A percentile compares a stretch with the other conserved stretches of the same genome.
Evolutionary conservation across 2,329 filamentous ascomycete genomes (phyloP).

Genomic region (Dothideomycetidae sp.): DNA sequence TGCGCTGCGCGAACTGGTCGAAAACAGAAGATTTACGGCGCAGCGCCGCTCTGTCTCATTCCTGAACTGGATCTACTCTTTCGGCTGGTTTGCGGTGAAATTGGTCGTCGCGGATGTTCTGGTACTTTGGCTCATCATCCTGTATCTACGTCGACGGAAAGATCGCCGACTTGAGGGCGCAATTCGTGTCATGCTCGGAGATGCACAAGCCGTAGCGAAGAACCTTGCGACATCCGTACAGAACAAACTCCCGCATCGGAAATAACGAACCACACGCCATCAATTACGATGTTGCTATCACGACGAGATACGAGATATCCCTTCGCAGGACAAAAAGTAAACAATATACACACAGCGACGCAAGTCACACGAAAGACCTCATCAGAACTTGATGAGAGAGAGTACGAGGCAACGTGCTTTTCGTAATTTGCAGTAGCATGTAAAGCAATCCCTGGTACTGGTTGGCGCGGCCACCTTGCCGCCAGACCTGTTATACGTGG

Average conservation of each 20-base stretch:
- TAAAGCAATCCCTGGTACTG: too few species aligned
- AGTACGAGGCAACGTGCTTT: too few species aligned
- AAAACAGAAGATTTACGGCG: conserved; percentile 57
- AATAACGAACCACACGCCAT: too few species aligned
- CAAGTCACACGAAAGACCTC: too few species aligned
- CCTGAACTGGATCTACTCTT: conserved; percentile 56
- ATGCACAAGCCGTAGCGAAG: conserved; percentile 23
- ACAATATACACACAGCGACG: neutral
- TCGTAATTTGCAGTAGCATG: too few species aligned
- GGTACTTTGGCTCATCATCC: conserved; percentile 48
- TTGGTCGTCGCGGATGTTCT: conserved; percentile 61
- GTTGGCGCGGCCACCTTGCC: too few species aligned
- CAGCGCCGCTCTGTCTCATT: conserved; percentile 50
- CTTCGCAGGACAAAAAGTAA: neutral
- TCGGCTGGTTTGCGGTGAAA: conserved; percentile 54
- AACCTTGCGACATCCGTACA: conserved; percentile 16
- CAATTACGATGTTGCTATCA: neutral
- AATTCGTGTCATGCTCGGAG: conserved; percentile 48
- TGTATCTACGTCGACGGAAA: conserved; percentile 59
- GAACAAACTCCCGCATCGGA: conserved; percentile 9
- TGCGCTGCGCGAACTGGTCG: conserved; percentile 80
- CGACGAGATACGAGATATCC: neutral
- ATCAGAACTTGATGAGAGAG: too few species aligned
- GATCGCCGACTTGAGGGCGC: conserved; percentile 60
- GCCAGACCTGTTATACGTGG: too few species aligned